Evolutionary conservation across 768 basidiomycete species (phyloP).

Genomic region (Boletus rubroflammeus): DNA sequence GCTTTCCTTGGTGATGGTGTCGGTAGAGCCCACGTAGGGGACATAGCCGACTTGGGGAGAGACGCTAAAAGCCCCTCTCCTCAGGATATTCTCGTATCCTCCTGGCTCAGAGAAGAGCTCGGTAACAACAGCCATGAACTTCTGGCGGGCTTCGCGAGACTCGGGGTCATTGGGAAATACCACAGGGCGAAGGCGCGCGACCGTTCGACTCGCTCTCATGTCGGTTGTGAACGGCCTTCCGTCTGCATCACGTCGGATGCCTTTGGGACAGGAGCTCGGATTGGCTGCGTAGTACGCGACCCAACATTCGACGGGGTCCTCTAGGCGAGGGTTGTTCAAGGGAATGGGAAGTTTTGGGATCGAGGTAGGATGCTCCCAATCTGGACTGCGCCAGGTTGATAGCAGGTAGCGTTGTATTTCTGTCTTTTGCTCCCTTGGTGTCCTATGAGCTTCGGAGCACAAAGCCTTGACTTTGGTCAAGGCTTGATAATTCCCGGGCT

Average conservation of each 20-base stretch:
- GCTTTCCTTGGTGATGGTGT: slow-evolving; percentile 30
- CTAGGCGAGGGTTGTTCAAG: slow-evolving; percentile 42
- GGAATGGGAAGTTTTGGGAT: slow-evolving; percentile 17
- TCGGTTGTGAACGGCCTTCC: slow-evolving; percentile 39
- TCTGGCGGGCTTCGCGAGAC: slow-evolving; percentile 34
- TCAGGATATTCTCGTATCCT: slow-evolving; percentile 37
- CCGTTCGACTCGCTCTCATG: slow-evolving; percentile 45
- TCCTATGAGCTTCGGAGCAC: slow-evolving; percentile 43
- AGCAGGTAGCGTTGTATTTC: slow-evolving; percentile 42
- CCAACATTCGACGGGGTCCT: slow-evolving; percentile 47
- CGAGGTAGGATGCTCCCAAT: slow-evolving; percentile 27
- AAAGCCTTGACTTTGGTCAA: slow-evolving; percentile 42
- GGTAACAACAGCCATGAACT: slow-evolving; percentile 38
- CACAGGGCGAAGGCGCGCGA: slow-evolving; percentile 45
- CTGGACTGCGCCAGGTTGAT: slow-evolving; percentile 44
- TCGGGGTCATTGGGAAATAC: slow-evolving; percentile 32
- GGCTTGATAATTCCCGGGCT: slow-evolving; percentile 40
- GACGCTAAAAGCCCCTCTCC: slow-evolving; percentile 33
- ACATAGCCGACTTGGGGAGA: slow-evolving; percentile 31
- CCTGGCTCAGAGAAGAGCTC: slow-evolving; percentile 41
- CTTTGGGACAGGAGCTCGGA: slow-evolving; percentile 45
- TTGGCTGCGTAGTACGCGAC: slow-evolving; percentile 43
- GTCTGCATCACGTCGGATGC: slow-evolving; percentile 40
- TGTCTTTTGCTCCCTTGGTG: slow-evolving; percentile 42
- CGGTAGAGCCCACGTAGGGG: slow-evolving; percentile 31